These are phyloP conservation scores for Fraxinus floribunda DNA, from an alignment of 305 asterid species.

Conservation along the genomic window DNA sequence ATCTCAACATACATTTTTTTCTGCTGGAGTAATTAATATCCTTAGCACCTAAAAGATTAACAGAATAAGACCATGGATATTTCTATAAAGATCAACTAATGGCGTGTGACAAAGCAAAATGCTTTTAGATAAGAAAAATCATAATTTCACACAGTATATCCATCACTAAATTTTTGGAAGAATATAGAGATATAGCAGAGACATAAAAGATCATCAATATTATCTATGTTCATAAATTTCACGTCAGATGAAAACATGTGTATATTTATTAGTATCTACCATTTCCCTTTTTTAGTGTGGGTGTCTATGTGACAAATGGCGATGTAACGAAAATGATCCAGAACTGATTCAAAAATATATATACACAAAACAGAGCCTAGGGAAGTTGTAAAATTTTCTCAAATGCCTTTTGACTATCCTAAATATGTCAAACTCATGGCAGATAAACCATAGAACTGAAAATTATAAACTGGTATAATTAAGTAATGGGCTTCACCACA, in stretches of 20 bases:
- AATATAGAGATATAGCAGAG: not conserved
- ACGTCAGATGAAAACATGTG: not conserved
- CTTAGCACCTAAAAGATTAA: not conserved
- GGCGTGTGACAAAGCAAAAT: not conserved
- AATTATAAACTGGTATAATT: not conserved
- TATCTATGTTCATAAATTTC: not conserved
- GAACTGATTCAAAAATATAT: not conserved
- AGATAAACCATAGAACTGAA: not conserved
- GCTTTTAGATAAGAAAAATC: not conserved
- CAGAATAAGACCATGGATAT: not conserved
- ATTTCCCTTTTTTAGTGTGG: not conserved
- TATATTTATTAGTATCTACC: not conserved
- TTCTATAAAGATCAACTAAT: conserved; percentile 6
- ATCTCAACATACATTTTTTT: not conserved
- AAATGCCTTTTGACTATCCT: not conserved
- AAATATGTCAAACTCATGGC: not conserved
- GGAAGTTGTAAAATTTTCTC: not conserved
- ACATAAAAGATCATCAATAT: not conserved
- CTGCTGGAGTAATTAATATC: not conserved
- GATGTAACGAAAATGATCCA: not conserved
- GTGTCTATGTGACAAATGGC: not conserved
- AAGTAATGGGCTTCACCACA: not conserved
- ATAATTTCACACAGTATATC: not conserved
- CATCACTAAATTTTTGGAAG: not conserved
- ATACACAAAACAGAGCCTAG: not conserved